Evolutionary conservation across 768 basidiomycete species (phyloP).

Genomic region (Collybia sordida): DNA sequence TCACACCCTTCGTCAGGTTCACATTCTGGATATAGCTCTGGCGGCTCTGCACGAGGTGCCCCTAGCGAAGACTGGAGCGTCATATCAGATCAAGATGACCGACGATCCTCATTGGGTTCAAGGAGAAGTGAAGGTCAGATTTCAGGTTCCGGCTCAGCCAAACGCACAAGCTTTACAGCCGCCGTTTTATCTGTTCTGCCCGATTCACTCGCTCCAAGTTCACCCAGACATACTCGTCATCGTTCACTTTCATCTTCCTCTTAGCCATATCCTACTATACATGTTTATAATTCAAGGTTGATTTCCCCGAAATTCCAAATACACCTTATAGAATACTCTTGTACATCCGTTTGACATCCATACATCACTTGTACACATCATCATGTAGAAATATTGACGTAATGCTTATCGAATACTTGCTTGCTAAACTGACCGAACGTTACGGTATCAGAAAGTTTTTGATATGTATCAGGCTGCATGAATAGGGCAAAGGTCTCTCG

Average conservation of each 20-base stretch:
- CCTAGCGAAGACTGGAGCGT: constrained; percentile 88
- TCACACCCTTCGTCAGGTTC: constrained; percentile 27
- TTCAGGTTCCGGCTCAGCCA: constrained; percentile 34
- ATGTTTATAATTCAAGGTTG: background rate
- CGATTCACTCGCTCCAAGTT: constrained; percentile 44
- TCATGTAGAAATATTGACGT: constrained; percentile 28
- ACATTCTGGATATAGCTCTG: constrained; percentile 49
- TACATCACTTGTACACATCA: constrained; percentile 12
- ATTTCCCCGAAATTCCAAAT: constrained; percentile 12
- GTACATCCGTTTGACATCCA: no score
- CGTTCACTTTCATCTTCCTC: constrained; percentile 35
- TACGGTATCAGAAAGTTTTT: constrained; percentile 62
- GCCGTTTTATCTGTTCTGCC: constrained; percentile 64
- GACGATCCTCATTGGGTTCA: constrained; percentile 55
- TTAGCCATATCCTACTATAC: background rate
- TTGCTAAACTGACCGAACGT: constrained; percentile 93
- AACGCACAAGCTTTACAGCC: constrained; percentile 63
- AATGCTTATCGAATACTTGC: constrained; percentile 67
- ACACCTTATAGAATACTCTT: constrained; percentile 23
- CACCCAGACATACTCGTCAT: constrained; percentile 36
- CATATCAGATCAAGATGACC: constrained; percentile 74
- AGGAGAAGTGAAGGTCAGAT: constrained; percentile 32
- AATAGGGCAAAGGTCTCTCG: constrained; percentile 90
- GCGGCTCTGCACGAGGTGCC: constrained; percentile 49
- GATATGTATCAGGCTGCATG: constrained; percentile 86